These are phyloP conservation scores for Aspergillus homomorphus DNA, from an alignment of 495 filamentous ascomycete species.

Conservation along the genomic window DNA sequence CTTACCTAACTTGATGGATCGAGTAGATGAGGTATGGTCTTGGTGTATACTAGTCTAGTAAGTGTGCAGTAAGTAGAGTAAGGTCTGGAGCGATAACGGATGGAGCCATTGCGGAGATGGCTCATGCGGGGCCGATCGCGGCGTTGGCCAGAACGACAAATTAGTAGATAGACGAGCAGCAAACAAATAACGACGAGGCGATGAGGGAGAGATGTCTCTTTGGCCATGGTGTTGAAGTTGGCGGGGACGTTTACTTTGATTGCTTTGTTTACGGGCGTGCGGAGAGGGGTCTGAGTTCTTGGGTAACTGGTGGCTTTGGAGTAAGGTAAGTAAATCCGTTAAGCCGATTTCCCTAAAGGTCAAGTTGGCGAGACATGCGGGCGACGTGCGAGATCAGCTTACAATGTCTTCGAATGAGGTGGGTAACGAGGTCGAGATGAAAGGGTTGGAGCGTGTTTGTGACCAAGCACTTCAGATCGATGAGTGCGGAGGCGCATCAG, in stretches of 20 bases:
- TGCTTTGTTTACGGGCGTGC: neutral
- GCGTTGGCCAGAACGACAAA: neutral
- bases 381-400: too few species aligned
- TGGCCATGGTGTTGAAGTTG: neutral
- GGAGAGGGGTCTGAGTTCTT: neutral
- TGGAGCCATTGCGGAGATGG: neutral
- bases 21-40: too few species aligned
- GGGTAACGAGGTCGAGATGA: neutral
- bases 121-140: neutral
- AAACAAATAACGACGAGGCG: too few species aligned
- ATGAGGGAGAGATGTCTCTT: neutral
- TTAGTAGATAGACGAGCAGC: too few species aligned
- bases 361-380: too few species aligned
- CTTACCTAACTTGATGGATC: too few species aligned
- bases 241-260: neutral
- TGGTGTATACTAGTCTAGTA: too few species aligned
- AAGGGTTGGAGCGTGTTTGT: neutral
- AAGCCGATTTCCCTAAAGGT: too few species aligned
- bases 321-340: neutral
- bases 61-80: too few species aligned
- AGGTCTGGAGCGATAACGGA: neutral
- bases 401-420: too few species aligned
- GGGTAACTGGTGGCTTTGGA: too few species aligned
- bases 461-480: neutral
- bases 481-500: neutral